Percentiles rank a stretch among this genome's conserved stretches.
Evolutionary conservation across 2,329 filamentous ascomycete genomes (phyloP).

Genomic region (Ophiostoma perfectum): DNA sequence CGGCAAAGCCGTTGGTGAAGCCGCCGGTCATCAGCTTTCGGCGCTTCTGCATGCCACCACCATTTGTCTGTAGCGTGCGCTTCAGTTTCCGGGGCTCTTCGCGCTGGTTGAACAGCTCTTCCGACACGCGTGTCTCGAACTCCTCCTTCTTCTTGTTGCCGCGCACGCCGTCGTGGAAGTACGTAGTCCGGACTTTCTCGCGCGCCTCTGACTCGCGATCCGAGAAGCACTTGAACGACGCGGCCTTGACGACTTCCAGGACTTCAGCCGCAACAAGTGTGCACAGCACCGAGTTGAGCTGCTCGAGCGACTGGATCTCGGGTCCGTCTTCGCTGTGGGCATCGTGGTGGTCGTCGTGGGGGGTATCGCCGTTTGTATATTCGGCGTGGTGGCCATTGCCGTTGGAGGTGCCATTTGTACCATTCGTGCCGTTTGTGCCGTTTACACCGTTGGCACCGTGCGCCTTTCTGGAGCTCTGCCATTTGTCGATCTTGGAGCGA

Average conservation of each 20-base stretch:
- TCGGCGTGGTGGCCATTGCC: slow-evolving; percentile 12
- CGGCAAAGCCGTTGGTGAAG: slow-evolving; percentile 36
- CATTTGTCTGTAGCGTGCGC: slow-evolving; percentile 44
- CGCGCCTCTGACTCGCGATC: slow-evolving; percentile 60
- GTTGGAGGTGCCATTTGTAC: not conserved
- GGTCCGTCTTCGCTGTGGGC: slow-evolving; percentile 28
- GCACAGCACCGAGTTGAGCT: slow-evolving; percentile 47
- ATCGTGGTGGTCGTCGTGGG: not conserved
- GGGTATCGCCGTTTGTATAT: slow-evolving; percentile 32
- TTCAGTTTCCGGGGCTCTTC: slow-evolving; percentile 49
- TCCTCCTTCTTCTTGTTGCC: slow-evolving; percentile 63
- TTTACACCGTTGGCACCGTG: slow-evolving; percentile 21
- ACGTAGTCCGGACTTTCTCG: slow-evolving; percentile 52
- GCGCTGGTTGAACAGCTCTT: slow-evolving; percentile 49
- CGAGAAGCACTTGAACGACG: slow-evolving; percentile 55
- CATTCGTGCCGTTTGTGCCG: slow-evolving; percentile 22
- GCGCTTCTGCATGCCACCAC: slow-evolving; percentile 43
- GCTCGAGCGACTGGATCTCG: slow-evolving; percentile 41
- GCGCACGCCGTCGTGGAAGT: slow-evolving; percentile 50
- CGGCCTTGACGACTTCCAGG: slow-evolving; percentile 56
- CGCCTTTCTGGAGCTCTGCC: slow-evolving; percentile 25
- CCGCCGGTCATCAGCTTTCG: slow-evolving; percentile 50
- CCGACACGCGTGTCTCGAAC: slow-evolving; percentile 51
- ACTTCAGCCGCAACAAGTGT: slow-evolving; percentile 60
- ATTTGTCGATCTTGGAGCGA: slow-evolving; percentile 31